Evolutionary conservation across 352 stramenopile genomes (phyloP), one percentile per base, ranked within the genome.

Genomic region (Globisporangium radiosum): DNA sequence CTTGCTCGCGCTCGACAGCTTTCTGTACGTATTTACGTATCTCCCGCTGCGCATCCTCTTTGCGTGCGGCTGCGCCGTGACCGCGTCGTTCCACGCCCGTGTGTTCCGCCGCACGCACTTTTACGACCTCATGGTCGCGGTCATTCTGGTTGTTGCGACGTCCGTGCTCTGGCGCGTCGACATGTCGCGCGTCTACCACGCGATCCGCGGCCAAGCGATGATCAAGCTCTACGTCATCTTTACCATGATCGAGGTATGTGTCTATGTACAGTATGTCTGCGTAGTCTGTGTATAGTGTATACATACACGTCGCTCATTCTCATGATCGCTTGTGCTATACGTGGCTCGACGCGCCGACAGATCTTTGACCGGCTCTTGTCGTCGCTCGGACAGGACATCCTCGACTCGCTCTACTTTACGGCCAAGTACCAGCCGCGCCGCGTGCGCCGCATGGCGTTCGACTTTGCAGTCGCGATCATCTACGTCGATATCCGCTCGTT

Each of bases 211-310:
- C n/a, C 95, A 98, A 68, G 90, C 90, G 14, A 98, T 98, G 87
- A 97, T 99, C 59, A 99, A 99, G 70, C 81, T 99, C 4, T 99
- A 99, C 71, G 94, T 99, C 47, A 68, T 99, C 37, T 98, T 98
- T 65, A 97, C 94, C 9, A 99, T 99, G 79, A 93, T 99, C 19
- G 97, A 99, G 68, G 72, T 77, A 37, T 2, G 66, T 36, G 3
- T 25, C 25, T 3, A 25, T 25, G 25, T 2, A 43, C 7, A 33
- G 1, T 61, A 6, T 44, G 40, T 1, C 11, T 44, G 40, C 11
- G 38, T 19, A 17, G 37, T 17, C 42, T 4, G 7, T 50, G 11
- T 37, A 11, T 19, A 51, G 25, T 25, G 25, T 25, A 25, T 25
- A 1, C 25, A 25, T 1, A 25, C 25, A 25, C 25, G 25, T 25